Conservation (phyloP, 495 filamentous ascomycete species). For the Clohesyomyces aquaticus region DNA sequence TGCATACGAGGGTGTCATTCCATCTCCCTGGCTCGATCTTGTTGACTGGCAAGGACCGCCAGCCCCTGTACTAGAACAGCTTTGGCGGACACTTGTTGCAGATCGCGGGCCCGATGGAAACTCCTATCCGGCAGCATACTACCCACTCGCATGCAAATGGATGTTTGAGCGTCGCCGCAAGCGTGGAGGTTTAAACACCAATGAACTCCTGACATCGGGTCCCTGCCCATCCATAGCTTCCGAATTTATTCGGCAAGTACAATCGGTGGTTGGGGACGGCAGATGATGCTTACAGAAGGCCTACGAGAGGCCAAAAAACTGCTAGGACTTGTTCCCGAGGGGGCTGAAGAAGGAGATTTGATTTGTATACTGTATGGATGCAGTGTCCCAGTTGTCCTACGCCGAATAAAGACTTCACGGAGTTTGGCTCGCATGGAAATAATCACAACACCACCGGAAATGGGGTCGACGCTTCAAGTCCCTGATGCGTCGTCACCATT, state of each 20-base stretch:
- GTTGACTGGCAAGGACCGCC: not conserved
- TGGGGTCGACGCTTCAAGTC: not conserved
- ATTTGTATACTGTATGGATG: constrained; percentile 52
- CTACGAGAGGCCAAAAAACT: constrained; percentile 2
- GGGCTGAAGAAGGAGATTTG: constrained; percentile 40
- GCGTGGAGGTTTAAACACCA: constrained; percentile 10
- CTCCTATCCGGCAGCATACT: constrained; percentile 9
- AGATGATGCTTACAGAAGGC: constrained; percentile 31
- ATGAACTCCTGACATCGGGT: constrained; percentile 1
- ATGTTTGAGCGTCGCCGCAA: constrained; percentile 9
- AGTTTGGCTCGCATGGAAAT: not conserved
- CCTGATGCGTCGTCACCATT: not conserved
- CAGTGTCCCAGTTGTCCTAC: constrained; percentile 52
- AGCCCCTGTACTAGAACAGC: not conserved
- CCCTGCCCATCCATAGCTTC: constrained; percentile 26
- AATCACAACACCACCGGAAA: not conserved
- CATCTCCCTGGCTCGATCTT: constrained; percentile 7
- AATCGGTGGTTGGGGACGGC: constrained; percentile 44
- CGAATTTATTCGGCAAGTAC: constrained; percentile 40
- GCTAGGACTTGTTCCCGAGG: constrained; percentile 39
- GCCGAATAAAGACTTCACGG: constrained; percentile 15
- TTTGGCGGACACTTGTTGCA: constrained; percentile 22
- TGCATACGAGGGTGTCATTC: constrained; percentile 12
- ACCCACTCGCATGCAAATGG: not conserved
- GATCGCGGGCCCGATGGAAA: constrained; percentile 12